These are phyloP conservation scores for Marchantia paleacea DNA, from an alignment of 225 moss, liverwort and hornwort genomes.

Conservation along the genomic window DNA sequence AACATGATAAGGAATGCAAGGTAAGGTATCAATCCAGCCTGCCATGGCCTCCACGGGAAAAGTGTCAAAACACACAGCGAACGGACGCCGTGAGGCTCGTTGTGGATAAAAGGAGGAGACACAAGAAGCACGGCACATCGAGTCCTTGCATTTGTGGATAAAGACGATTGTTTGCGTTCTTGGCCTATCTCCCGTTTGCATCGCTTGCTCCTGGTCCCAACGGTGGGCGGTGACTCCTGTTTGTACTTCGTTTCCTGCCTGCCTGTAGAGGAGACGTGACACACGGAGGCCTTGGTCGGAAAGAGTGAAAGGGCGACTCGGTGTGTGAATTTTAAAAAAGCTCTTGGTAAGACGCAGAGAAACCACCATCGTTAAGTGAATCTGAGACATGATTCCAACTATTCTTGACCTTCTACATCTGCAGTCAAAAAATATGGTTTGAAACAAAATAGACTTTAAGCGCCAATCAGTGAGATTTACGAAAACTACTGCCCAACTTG, in stretches of 20 bases:
- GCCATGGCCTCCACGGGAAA: neutral
- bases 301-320: neutral
- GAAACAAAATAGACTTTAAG: neutral
- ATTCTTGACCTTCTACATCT: neutral
- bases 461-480: neutral
- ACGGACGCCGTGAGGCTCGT: neutral
- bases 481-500: neutral
- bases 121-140: neutral
- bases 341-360: too few relatives aligned
- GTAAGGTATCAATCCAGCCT: neutral
- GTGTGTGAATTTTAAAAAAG: neutral
- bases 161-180: neutral
- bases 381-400: neutral
- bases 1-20: neutral
- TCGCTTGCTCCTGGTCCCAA: neutral
- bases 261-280: neutral
- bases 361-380: neutral
- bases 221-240: neutral
- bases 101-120: neutral
- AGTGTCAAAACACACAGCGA: neutral
- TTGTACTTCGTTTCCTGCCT: neutral
- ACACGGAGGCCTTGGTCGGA: neutral
- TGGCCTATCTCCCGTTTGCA: neutral
- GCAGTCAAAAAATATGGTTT: neutral
- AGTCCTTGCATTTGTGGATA: neutral